Evolutionary conservation across 2,329 filamentous ascomycete genomes (phyloP), one percentile per base, ranked within the genome.

Genomic region (Cytospora mali): DNA sequence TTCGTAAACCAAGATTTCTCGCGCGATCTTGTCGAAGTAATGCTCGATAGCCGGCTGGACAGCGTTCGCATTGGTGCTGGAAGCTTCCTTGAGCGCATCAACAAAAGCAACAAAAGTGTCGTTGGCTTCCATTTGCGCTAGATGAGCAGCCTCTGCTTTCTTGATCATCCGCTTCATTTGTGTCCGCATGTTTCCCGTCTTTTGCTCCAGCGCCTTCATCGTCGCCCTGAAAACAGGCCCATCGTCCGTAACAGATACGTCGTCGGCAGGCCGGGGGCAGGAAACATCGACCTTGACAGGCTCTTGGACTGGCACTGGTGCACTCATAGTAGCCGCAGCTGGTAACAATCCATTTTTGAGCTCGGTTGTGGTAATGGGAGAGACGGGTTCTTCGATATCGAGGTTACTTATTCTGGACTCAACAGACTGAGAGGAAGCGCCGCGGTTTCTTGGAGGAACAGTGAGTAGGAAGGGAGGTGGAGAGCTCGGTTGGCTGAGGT

Each of bases 101-200:
- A 96, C 88, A 70, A 99, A 96, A 4, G 85, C 87, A 18, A 85
- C 79, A 68, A 96, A 88, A 6, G 93, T 89, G 58, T 96, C 92
- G 72, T 98, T 99, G 74, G 91, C 94, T 66, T 90, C 87, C 3
- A 82, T 81, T 73, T 97, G 94, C 3, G 93, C 88, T 58, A 86
- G 79, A 69, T 96, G 85, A 18, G 93, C 93, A 7, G 92, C 88
- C 72, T 98, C 95, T n/a, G 95, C 95, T 71, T 89, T 92, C 73
- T 95, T 96, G 68, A 99, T 80, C 9, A 99, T 91, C 72, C 95
- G 96, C 76, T 99, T 99, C 88, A 98, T 97, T 69, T 94, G 91
- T 25, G 86, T 82, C 63, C 93, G 89, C 91, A 99, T 95, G 69
- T 91, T 96, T 50, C 93, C 92, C 0, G 94, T 99, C 80, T 97